phyloP scores from a whole-genome alignment of 371 early-diverging fungal species.

The Furculomyces boomerangus region DNA sequence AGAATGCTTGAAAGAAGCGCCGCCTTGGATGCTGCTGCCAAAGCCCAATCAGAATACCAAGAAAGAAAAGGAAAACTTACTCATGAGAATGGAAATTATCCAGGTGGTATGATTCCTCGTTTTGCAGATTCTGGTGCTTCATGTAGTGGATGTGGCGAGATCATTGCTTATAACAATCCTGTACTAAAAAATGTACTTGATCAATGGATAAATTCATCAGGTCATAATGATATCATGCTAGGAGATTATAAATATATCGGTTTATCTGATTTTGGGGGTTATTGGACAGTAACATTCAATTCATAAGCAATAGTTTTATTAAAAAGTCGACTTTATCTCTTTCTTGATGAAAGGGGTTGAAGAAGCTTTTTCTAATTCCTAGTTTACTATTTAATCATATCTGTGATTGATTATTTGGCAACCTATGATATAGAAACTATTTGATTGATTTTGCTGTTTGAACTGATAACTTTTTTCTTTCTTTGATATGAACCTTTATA shows the following conservation, averaged over 20 bases:
- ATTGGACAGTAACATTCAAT: background rate
- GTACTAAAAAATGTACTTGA: constrained; percentile 11
- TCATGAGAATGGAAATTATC: constrained; percentile 10
- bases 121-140: constrained; percentile 5
- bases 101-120: constrained; percentile 4
- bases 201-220: constrained; percentile 25
- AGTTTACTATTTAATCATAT: too few relatives aligned
- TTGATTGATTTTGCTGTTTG: too few relatives aligned
- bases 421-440: too few relatives aligned
- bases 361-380: too few relatives aligned
- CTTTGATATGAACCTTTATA: too few relatives aligned
- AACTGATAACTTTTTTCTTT: too few relatives aligned
- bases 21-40: constrained; percentile 4
- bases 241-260: background rate
- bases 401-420: too few relatives aligned
- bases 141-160: constrained; percentile 19
- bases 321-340: too few relatives aligned
- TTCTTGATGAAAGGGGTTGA: too few relatives aligned
- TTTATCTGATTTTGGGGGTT: background rate
- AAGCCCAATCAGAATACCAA: constrained; percentile 20
- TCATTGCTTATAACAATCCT: constrained; percentile 22
- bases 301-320: too few relatives aligned
- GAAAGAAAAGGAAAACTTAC: constrained; percentile 13
- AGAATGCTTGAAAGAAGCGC: too few relatives aligned
- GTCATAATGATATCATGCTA: constrained; percentile 25